phyloP scores from a whole-genome alignment of 2,329 filamentous ascomycete genomes.

The Cylindrodendrum hubeiense region DNA sequence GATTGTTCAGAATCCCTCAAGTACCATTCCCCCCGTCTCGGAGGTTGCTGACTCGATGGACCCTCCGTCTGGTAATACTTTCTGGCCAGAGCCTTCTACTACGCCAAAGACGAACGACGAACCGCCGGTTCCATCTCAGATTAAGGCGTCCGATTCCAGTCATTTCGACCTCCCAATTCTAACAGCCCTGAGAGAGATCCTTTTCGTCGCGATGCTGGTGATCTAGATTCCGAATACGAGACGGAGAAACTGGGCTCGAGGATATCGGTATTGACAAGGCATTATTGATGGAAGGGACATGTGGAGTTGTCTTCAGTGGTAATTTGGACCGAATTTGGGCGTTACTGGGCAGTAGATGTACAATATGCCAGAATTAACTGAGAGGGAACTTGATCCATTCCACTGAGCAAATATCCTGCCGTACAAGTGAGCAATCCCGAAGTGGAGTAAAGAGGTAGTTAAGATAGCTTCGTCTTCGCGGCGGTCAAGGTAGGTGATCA shows the following conservation, averaged over 20 bases:
- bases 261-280: not conserved
- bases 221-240: slow-evolving; percentile 2
- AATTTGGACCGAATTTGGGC: slow-evolving; percentile 28
- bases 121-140: slow-evolving; percentile 42
- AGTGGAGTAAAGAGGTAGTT: too few species aligned
- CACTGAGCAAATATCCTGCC: not conserved
- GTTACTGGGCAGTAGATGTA: slow-evolving; percentile 1
- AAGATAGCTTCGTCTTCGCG: too few species aligned
- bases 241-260: too few species aligned
- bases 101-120: slow-evolving; percentile 31
- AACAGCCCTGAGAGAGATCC: slow-evolving; percentile 38
- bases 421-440: too few species aligned
- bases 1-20: not conserved
- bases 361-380: not conserved
- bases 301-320: slow-evolving; percentile 15
- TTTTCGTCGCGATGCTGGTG: slow-evolving; percentile 42
- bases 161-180: slow-evolving; percentile 38
- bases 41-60: not conserved
- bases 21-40: not conserved
- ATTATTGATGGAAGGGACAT: slow-evolving; percentile 4
- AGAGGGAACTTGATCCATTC: not conserved
- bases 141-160: slow-evolving; percentile 44
- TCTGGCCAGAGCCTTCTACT: slow-evolving; percentile 35
- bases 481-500: too few species aligned
- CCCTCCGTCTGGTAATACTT: not conserved